Evolutionary conservation across 371 early-diverging fungal species (phyloP), one percentile per base, ranked within the genome.

Genomic region (Mortierella sp.): DNA sequence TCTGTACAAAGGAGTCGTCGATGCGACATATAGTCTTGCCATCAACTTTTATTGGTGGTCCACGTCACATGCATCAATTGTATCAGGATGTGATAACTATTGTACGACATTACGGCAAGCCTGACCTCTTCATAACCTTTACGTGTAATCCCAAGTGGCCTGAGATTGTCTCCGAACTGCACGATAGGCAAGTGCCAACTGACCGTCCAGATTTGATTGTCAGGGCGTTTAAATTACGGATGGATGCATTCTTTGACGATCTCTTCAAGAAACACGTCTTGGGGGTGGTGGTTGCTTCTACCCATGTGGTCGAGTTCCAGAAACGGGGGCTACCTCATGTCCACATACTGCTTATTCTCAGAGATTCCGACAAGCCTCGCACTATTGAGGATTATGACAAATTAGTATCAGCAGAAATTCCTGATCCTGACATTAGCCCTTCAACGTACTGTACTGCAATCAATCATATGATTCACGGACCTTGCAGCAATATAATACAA

Each of bases 101-200:
- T 12, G 71, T 83, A 0, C 47, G 76, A 2, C 2, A 26, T 0
- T 72, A 68, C 42, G 78, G 85, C 0, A 85, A 83, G 57, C 83
- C 83, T 1, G 83, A 84, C 53, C 56, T 83, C 1, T 86, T 86
- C 43, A 72, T 86, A 23, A 83, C 85, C 1, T 83, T 86, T 23
- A 86, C 73, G 0, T 83, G 82, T 68, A 84, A 83, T 34, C 83
- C 84, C 0, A 58, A 29, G 10, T 85, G 85, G 84, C 76, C 76
- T 6, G 82, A 83, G 51, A 77, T 85, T 29, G 23, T 17, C 4
- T 29, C 54, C n/a, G 72, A 68, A 3, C 64, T 84, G 1, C 19
- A 35, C 2, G 28, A 19, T 28, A 54, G 60, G 19, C 85, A 85
- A 59, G n/a, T 7, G 0, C 26, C 66, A 1, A 1, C 26, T 17